phyloP scores from a whole-genome alignment of 164 flowering plant species.

The Vitis amurensis region DNA sequence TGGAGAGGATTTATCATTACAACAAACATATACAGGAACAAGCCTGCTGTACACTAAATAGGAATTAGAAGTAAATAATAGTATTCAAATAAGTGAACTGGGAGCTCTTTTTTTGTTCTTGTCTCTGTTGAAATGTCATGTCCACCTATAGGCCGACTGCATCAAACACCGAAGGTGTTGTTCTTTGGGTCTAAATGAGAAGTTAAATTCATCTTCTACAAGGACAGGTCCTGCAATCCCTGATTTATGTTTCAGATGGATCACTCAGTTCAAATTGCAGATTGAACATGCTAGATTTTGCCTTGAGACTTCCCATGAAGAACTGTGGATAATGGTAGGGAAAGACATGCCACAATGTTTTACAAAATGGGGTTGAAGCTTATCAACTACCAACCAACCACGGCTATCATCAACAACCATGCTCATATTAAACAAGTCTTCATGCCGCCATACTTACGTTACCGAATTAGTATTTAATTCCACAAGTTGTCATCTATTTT shows the following conservation, averaged over 20 bases:
- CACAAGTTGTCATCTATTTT: too few relatives aligned
- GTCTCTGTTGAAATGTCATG: background rate
- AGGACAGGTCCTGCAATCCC: background rate
- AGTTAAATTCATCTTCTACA: background rate
- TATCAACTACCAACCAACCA: too few relatives aligned
- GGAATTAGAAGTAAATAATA: constrained; percentile 10
- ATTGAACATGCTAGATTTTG: background rate
- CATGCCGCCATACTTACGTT: too few relatives aligned
- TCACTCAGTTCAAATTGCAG: background rate
- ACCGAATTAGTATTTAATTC: too few relatives aligned
- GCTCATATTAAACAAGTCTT: too few relatives aligned
- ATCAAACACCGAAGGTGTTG: constrained; percentile 19
- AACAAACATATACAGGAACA: constrained; percentile 21
- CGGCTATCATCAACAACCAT: too few relatives aligned
- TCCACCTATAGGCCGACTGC: background rate
- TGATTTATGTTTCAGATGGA: background rate
- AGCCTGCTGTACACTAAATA: constrained; percentile 16
- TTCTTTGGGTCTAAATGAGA: background rate
- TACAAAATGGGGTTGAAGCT: too few relatives aligned
- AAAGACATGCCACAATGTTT: too few relatives aligned
- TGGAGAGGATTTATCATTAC: constrained; percentile 1
- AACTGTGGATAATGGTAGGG: too few relatives aligned
- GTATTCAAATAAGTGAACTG: constrained; percentile 9
- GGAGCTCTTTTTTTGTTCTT: background rate
- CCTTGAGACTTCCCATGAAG: too few relatives aligned